Percentiles rank a stretch among this genome's conserved stretches.
phyloP scores from a whole-genome alignment of 1,284 basidiomycete species.

The Ceratobasidium sp. region DNA sequence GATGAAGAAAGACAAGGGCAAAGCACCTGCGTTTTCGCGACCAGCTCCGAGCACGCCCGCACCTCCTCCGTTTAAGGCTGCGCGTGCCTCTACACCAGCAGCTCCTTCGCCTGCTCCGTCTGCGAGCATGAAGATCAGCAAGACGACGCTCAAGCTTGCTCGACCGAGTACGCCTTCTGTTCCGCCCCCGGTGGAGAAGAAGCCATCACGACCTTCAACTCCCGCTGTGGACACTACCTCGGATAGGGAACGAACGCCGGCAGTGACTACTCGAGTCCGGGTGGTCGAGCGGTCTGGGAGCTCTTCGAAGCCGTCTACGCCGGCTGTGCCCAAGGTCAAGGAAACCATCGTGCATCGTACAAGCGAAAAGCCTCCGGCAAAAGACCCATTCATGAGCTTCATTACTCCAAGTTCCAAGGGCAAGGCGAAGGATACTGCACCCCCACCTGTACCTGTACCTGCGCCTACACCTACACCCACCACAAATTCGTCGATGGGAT shows the following conservation, averaged over 20 bases:
- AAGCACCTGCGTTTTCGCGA: slow-evolving; percentile 56
- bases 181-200: slow-evolving; percentile 29
- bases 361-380: slow-evolving; percentile 23
- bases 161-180: slow-evolving; percentile 34
- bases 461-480: slow-evolving; percentile 26
- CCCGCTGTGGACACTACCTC: slow-evolving; percentile 18
- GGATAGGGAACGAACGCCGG: slow-evolving; percentile 34
- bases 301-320: background rate
- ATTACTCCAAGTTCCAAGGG: slow-evolving; percentile 35
- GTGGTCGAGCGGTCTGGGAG: slow-evolving; percentile 8
- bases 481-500: background rate
- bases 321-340: slow-evolving; percentile 8
- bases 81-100: slow-evolving; percentile 46
- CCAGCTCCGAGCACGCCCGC: slow-evolving; percentile 43
- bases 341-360: background rate
- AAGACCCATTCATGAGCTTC: slow-evolving; percentile 25
- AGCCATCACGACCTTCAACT: slow-evolving; percentile 40
- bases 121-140: slow-evolving; percentile 38
- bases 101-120: slow-evolving; percentile 45
- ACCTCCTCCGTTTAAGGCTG: slow-evolving; percentile 6
- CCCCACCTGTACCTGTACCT: slow-evolving; percentile 1
- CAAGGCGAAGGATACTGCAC: slow-evolving; percentile 38
- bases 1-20: slow-evolving; percentile 68
- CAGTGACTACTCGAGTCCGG: slow-evolving; percentile 34
- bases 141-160: slow-evolving; percentile 32